These are phyloP conservation scores for Elongisporangium prolatum DNA, from an alignment of 352 stramenopile genomes.

Conservation along the genomic window DNA sequence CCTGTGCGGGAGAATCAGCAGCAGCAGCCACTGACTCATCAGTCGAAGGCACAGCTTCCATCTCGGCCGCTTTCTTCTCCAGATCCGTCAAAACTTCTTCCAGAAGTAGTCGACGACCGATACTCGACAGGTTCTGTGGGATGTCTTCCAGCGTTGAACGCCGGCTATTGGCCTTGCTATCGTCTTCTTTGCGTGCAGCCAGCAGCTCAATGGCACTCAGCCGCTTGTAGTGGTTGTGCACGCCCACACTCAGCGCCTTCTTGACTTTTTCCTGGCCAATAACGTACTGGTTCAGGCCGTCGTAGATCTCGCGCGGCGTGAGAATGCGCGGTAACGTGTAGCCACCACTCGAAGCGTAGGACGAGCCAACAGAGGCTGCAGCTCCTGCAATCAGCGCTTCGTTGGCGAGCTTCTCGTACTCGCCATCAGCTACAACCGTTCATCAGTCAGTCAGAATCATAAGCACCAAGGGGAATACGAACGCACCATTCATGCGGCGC, in stretches of 20 bases:
- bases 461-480: not conserved
- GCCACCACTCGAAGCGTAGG: conserved; percentile 6
- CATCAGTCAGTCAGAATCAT: too few relatives aligned
- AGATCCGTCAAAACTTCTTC: conserved; percentile 59
- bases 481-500: conserved; percentile 45
- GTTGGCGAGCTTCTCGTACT: conserved; percentile 71
- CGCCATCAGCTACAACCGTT: conserved; percentile 36
- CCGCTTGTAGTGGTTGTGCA: conserved; percentile 99
- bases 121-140: conserved; percentile 23
- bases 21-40: not conserved
- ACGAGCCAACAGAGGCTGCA: not conserved
- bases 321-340: conserved; percentile 43
- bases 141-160: conserved; percentile 23
- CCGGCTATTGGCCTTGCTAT: conserved; percentile 21
- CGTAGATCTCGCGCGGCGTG: conserved; percentile 93
- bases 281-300: conserved; percentile 95
- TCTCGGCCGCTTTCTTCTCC: conserved; percentile 22
- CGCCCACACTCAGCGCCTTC: conserved; percentile 92
- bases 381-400: conserved; percentile 31
- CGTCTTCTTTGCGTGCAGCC: conserved; percentile 34
- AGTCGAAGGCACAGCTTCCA: conserved; percentile 7
- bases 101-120: conserved; percentile 49
- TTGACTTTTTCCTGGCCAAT: conserved; percentile 98
- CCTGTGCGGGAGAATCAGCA: not conserved
- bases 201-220: conserved; percentile 72